These are phyloP conservation scores for Mallotus japonicus DNA, from an alignment of 441 rosid genomes.

Conservation along the genomic window DNA sequence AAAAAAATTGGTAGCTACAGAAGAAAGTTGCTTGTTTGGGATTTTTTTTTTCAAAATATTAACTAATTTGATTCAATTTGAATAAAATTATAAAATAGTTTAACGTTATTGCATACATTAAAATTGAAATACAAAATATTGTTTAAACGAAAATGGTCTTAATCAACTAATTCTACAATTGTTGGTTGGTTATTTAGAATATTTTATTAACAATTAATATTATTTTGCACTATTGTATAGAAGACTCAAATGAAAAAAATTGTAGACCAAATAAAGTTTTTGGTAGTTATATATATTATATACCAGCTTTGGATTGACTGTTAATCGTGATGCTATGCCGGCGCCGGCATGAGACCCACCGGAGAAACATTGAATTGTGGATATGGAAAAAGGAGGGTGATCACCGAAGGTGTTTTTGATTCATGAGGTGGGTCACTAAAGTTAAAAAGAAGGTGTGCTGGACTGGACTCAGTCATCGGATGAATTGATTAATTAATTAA, in stretches of 20 bases:
- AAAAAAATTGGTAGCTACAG: background rate
- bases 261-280: background rate
- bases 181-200: too few species aligned
- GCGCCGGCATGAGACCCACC: background rate
- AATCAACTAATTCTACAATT: too few species aligned
- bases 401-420: too few species aligned
- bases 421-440: conserved; percentile 4
- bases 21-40: background rate
- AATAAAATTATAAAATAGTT: too few species aligned
- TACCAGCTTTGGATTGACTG: background rate
- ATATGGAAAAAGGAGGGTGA: too few species aligned
- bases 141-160: too few species aligned
- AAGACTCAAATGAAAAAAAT: background rate
- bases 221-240: background rate
- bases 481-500: conserved; percentile 1
- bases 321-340: background rate
- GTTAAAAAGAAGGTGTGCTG: conserved; percentile 17
- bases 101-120: too few species aligned
- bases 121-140: too few species aligned
- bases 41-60: too few species aligned
- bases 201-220: background rate
- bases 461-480: conserved; percentile 12
- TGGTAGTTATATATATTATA: background rate
- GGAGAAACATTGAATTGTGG: background rate
- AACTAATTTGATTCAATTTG: too few species aligned